These are phyloP conservation scores for Herpetomonas tarakana DNA, from an alignment of 208 protist genomes.

Conservation along the genomic window DNA sequence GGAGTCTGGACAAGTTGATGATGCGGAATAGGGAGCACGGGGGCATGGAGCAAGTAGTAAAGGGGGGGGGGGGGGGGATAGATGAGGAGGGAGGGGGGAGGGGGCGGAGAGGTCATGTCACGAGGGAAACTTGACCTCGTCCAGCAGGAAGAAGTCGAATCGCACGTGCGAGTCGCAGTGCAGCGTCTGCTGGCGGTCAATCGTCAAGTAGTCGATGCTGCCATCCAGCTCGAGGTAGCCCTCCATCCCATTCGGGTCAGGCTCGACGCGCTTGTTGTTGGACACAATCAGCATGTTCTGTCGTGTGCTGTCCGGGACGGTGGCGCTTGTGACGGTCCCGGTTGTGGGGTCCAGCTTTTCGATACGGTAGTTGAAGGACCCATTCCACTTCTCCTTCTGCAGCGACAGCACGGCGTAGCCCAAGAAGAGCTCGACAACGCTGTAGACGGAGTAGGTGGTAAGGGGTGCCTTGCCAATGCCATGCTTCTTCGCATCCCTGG, in stretches of 20 bases:
- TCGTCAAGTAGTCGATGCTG: constrained; percentile 5
- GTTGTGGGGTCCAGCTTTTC: neutral
- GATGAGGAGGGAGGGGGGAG: neutral
- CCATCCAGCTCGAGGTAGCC: constrained; percentile 2
- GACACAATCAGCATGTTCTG: constrained; percentile 5
- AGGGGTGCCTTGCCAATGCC: constrained; percentile 38
- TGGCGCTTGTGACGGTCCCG: neutral
- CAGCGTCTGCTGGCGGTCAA: neutral
- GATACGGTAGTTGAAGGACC: constrained; percentile 20
- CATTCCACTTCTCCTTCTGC: constrained; percentile 19
- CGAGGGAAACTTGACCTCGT: neutral
- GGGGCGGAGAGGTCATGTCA: neutral
- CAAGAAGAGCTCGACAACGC: constrained; percentile 78
- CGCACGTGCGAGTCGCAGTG: constrained; percentile 1
- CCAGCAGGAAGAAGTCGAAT: constrained; percentile 8
- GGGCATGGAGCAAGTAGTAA: too few relatives aligned
- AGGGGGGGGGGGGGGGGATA: too few relatives aligned
- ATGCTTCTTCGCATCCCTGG: constrained; percentile 40
- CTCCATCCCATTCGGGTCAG: neutral
- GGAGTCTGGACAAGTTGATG: too few relatives aligned
- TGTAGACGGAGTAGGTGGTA: constrained; percentile 65
- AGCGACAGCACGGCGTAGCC: constrained; percentile 18
- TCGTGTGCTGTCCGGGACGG: neutral
- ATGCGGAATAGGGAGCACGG: too few relatives aligned
- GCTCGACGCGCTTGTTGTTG: neutral